Conservation (phyloP, 208 protist species). For the Porcisia deanei region DNA sequence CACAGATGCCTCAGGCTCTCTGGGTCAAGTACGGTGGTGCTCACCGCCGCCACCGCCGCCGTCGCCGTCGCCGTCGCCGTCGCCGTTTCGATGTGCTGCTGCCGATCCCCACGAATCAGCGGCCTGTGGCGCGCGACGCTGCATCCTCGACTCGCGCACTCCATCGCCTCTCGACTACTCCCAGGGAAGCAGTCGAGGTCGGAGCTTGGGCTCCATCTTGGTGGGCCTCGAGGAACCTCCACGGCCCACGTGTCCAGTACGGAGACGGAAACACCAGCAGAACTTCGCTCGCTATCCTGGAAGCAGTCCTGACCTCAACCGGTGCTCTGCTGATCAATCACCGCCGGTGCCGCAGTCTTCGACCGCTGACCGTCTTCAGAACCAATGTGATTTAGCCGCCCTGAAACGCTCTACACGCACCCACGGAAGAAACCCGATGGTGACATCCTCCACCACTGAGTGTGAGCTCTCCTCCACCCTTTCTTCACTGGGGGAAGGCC, state of each 20-base stretch:
- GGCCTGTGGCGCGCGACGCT: neutral
- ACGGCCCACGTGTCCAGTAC: neutral
- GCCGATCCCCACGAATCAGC: neutral
- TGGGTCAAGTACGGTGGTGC: neutral
- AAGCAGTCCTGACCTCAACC: neutral
- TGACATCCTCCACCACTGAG: neutral
- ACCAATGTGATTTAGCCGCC: neutral
- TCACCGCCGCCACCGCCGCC: neutral
- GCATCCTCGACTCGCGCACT: neutral
- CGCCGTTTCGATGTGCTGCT: neutral
- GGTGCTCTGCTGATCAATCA: neutral
- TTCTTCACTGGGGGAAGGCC: conserved; percentile 4
- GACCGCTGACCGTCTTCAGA: neutral
- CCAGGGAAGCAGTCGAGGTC: neutral
- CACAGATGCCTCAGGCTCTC: neutral
- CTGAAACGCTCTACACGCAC: neutral
- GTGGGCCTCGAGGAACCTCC: conserved; percentile 3
- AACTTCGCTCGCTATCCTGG: neutral
- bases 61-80: neutral
- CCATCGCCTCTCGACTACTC: conserved; percentile 4
- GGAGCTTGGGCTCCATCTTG: conserved; percentile 12
- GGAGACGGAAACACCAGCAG: neutral
- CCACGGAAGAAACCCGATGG: neutral
- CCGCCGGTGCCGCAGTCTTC: neutral
- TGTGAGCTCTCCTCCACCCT: neutral